phyloP scores from a whole-genome alignment of 2,329 filamentous ascomycete genomes.

The Thyridium curvatum region DNA sequence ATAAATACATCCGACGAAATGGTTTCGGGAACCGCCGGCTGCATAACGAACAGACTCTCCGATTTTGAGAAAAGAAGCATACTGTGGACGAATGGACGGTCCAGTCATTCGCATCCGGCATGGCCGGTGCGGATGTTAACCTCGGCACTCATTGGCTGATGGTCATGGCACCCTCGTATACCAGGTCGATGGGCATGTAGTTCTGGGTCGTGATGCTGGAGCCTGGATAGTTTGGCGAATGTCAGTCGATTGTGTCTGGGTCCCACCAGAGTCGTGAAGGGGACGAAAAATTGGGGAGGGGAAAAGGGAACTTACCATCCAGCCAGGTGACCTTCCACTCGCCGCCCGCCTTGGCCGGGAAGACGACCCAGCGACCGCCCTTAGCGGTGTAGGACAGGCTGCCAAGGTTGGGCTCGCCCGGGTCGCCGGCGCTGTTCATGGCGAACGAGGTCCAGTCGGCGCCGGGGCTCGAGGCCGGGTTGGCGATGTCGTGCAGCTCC shows the following conservation, averaged over 20 bases:
- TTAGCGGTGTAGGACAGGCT: constrained; percentile 9
- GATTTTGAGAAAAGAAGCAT: too few species aligned
- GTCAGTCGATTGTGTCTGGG: background rate
- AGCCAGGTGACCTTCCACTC: constrained; percentile 29
- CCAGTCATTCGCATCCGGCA: too few species aligned
- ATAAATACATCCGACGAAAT: too few species aligned
- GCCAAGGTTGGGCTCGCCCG: background rate
- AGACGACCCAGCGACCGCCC: constrained; percentile 25
- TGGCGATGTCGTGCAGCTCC: constrained; percentile 23
- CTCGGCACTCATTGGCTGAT: background rate
- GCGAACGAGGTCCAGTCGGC: constrained; percentile 27
- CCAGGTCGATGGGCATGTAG: constrained; percentile 25
- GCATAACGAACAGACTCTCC: too few species aligned
- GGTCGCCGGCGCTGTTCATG: constrained; percentile 11
- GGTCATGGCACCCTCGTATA: constrained; percentile 15
- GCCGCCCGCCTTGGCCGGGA: constrained; percentile 14
- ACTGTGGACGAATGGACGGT: too few species aligned
- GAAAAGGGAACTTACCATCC: constrained; percentile 20
- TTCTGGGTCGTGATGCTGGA: constrained; percentile 17
- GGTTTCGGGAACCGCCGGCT: too few species aligned
- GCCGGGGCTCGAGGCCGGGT: constrained; percentile 19
- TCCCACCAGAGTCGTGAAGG: constrained; percentile 2
- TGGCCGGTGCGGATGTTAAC: background rate
- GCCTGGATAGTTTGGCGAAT: constrained; percentile 11
- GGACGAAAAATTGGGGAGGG: background rate